Percentiles rank a stretch among this genome's conserved stretches.
Conservation (phyloP, 2,329 filamentous ascomycete genomes). For the Scedosporium aurantiacum region DNA sequence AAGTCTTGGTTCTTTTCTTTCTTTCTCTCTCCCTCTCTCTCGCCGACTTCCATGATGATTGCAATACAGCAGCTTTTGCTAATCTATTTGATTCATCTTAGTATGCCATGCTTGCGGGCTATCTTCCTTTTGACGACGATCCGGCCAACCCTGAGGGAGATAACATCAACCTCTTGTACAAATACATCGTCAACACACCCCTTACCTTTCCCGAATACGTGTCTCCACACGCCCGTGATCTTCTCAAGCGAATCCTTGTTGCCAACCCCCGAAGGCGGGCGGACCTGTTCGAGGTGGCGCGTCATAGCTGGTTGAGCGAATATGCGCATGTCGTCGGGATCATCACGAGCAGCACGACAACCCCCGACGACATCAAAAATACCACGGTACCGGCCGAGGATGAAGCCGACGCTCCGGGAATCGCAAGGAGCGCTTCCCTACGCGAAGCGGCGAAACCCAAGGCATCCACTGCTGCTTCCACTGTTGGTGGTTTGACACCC, state of each 20-base stretch:
- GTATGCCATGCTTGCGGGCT: constrained; percentile 98
- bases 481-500: constrained; percentile 54
- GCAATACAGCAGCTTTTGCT: background rate
- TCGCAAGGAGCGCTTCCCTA: constrained; percentile 85
- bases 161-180: constrained; percentile 98
- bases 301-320: constrained; percentile 96
- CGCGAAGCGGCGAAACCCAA: constrained; percentile 71
- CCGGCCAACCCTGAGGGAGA: constrained; percentile 97
- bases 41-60: background rate
- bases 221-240: constrained; percentile 86
- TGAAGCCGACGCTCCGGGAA: constrained; percentile 42
- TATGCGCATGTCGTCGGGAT: constrained; percentile 95
- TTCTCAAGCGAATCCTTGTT: constrained; percentile 85
- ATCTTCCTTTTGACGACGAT: constrained; percentile 95
- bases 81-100: constrained; percentile 22
- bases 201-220: constrained; percentile 98
- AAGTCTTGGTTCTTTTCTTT: constrained; percentile 27
- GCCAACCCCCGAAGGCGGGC: constrained; percentile 90
- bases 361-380: constrained; percentile 73
- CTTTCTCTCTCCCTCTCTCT: background rate
- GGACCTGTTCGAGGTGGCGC: constrained; percentile 91
- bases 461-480: constrained; percentile 28
- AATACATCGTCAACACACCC: constrained; percentile 96
- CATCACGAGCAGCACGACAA: constrained; percentile 91
- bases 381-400: constrained; percentile 55